Evolutionary conservation across 768 basidiomycete genomes (phyloP).

Genomic region (Lactarius vividus): DNA sequence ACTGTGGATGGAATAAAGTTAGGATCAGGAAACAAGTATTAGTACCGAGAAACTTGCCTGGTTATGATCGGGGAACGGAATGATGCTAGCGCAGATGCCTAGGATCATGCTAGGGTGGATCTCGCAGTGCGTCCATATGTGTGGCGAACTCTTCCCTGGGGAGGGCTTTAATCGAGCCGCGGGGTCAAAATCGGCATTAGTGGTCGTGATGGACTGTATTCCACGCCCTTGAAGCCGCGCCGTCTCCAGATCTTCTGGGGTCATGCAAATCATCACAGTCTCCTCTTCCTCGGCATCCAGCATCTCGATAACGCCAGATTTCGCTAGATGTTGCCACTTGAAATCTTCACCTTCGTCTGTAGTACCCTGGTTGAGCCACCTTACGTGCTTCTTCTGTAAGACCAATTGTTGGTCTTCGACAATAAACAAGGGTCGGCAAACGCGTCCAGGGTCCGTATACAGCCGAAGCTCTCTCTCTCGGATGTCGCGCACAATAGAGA

Average conservation of each 20-base stretch:
- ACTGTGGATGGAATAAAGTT: constrained; percentile 48
- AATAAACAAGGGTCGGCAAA: constrained; percentile 95
- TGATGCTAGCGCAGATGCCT: constrained; percentile 97
- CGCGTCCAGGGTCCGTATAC: constrained; percentile 95
- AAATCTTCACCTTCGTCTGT: constrained; percentile 50
- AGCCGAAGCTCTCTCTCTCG: constrained; percentile 91
- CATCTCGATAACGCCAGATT: constrained; percentile 87
- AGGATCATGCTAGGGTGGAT: constrained; percentile 99
- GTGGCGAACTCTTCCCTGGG: constrained; percentile 58
- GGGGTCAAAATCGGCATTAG: constrained; percentile 66
- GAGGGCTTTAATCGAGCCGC: constrained; percentile 80
- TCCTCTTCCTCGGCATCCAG: constrained; percentile 99
- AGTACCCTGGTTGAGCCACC: constrained; percentile 57
- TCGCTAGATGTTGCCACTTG: constrained; percentile 83
- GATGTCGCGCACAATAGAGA: constrained; percentile 96
- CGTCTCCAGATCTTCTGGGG: constrained; percentile 89
- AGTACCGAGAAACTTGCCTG: constrained; percentile 57
- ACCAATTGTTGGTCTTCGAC: constrained; percentile 87
- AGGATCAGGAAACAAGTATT: neutral
- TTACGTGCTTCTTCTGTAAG: constrained; percentile 81
- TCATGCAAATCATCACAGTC: constrained; percentile 99
- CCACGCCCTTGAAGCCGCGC: constrained; percentile 57
- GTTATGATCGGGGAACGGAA: constrained; percentile 99
- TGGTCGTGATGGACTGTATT: constrained; percentile 54
- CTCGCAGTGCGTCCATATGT: constrained; percentile 98